Conservation (phyloP, 1,139 yeast species). For the Geotrichum europaeum region DNA sequence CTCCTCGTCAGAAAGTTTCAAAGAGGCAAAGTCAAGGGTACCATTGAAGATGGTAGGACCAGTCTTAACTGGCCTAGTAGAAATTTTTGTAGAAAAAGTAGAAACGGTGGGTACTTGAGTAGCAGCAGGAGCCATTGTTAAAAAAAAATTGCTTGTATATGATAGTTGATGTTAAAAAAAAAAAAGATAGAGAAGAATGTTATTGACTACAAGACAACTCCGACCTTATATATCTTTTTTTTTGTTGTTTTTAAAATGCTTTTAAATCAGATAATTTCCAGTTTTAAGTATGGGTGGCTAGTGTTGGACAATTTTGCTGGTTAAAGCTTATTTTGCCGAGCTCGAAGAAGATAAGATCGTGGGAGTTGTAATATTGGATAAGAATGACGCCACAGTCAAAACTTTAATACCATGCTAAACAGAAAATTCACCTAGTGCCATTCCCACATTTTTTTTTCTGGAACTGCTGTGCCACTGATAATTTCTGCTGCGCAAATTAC, state of each 20-base stretch:
- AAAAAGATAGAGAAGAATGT: background rate
- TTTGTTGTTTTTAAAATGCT: background rate
- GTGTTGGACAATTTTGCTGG: background rate
- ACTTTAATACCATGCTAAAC: background rate
- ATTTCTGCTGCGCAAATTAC: background rate
- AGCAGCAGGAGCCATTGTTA: constrained; percentile 15
- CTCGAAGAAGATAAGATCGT: background rate
- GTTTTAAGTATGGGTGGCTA: background rate
- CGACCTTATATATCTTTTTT: background rate
- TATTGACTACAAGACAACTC: background rate
- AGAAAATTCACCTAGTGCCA: background rate
- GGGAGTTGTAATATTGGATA: background rate
- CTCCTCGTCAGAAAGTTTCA: background rate
- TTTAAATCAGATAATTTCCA: background rate
- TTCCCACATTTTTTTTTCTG: background rate
- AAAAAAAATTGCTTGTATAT: background rate
- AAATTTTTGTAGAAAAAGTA: background rate
- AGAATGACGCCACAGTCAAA: background rate
- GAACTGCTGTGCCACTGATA: background rate
- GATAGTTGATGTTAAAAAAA: background rate
- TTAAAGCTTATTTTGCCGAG: background rate
- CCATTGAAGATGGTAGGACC: background rate
- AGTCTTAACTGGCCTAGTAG: background rate
- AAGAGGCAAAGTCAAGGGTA: background rate
- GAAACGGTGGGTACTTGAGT: background rate